phyloP scores from a whole-genome alignment of 2,329 filamentous ascomycete genomes.

The Apiospora saccharicola region DNA sequence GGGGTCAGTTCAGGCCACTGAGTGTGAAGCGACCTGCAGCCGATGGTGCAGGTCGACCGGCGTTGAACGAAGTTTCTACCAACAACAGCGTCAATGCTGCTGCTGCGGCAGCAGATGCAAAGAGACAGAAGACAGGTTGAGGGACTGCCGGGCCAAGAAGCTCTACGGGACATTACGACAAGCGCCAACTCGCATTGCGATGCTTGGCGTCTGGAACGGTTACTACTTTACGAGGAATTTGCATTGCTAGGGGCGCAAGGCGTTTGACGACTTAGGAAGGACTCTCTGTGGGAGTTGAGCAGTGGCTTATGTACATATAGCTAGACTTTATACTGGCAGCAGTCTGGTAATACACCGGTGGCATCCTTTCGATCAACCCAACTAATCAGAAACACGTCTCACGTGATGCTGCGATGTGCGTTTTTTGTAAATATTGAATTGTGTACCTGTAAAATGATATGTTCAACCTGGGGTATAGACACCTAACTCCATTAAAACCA shows the following conservation, averaged over 20 bases:
- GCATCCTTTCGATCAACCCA: not conserved
- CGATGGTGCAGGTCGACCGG: constrained; percentile 45
- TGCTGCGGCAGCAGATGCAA: constrained; percentile 51
- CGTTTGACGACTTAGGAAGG: not conserved
- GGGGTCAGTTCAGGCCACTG: constrained; percentile 64
- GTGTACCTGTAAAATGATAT: not conserved
- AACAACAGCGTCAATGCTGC: constrained; percentile 46
- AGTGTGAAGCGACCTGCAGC: constrained; percentile 62
- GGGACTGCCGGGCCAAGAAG: not conserved
- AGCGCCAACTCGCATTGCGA: not conserved
- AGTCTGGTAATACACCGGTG: constrained; percentile 6
- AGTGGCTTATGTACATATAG: constrained; percentile 12
- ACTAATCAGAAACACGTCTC: not conserved
- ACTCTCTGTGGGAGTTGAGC: not conserved
- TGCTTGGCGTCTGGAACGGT: constrained; percentile 4
- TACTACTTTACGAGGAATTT: not conserved
- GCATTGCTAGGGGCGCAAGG: constrained; percentile 13
- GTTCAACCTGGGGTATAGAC: constrained; percentile 19
- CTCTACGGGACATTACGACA: not conserved
- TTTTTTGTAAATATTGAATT: not conserved
- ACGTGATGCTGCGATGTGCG: not conserved
- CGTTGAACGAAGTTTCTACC: constrained; percentile 59
- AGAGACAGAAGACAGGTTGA: constrained; percentile 58
- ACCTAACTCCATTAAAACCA: not conserved
- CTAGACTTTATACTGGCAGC: constrained; percentile 15